Percentiles rank a stretch among this genome's conserved stretches.
These are phyloP conservation scores for Meira nashicola DNA, from an alignment of 1,284 basidiomycete species.

Conservation along the genomic window DNA sequence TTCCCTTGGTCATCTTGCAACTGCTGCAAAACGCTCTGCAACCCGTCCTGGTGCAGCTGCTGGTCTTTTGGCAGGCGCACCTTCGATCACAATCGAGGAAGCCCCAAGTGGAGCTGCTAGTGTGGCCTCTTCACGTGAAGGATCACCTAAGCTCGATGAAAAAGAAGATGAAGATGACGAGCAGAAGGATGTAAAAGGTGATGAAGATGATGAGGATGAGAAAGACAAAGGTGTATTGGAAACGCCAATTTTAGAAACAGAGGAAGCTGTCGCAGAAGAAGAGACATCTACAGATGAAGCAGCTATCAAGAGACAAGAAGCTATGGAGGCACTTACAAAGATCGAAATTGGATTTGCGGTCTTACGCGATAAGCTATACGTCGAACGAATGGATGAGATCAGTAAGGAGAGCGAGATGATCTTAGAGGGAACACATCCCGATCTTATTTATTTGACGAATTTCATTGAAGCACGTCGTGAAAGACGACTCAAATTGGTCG, in stretches of 20 bases:
- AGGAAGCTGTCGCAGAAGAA: slow-evolving; percentile 12
- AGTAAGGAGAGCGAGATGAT: slow-evolving; percentile 59
- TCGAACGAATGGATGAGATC: slow-evolving; percentile 60
- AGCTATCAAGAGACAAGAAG: slow-evolving; percentile 54
- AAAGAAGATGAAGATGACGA: slow-evolving; percentile 4
- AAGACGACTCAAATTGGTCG: slow-evolving; percentile 50
- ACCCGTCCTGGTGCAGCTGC: not conserved
- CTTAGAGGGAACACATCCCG: slow-evolving; percentile 68
- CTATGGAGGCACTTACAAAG: slow-evolving; percentile 58
- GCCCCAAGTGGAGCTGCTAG: not conserved
- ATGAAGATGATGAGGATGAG: slow-evolving; percentile 10
- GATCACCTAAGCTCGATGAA: slow-evolving; percentile 10
- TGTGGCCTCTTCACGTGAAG: slow-evolving; percentile 1
- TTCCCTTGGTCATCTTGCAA: not conserved
- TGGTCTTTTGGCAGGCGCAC: slow-evolving; percentile 9
- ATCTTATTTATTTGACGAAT: slow-evolving; percentile 68
- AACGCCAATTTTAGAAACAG: slow-evolving; percentile 7
- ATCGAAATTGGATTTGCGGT: slow-evolving; percentile 61
- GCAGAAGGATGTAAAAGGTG: slow-evolving; percentile 1
- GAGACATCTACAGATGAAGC: slow-evolving; percentile 37
- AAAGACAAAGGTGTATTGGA: not conserved
- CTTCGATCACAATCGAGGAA: slow-evolving; percentile 8
- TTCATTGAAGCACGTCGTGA: slow-evolving; percentile 53
- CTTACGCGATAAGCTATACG: slow-evolving; percentile 59
- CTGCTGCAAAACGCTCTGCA: slow-evolving; percentile 1